These are phyloP conservation scores for Bimuria novae-zelandiae DNA, from an alignment of 2,329 filamentous ascomycete species.

Conservation along the genomic window DNA sequence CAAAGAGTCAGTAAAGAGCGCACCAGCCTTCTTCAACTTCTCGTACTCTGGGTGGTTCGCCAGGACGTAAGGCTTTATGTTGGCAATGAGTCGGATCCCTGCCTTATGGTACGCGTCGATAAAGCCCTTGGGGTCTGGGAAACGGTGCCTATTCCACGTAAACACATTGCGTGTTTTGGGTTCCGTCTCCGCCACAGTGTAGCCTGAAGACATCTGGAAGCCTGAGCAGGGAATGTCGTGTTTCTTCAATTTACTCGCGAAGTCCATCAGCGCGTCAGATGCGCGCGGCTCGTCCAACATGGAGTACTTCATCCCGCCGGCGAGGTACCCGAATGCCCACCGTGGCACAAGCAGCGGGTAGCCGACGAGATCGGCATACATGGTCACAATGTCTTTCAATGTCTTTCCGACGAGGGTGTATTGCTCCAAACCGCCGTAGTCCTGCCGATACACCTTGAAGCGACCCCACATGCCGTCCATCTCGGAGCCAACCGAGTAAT, in stretches of 20 bases:
- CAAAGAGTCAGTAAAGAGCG: conserved; percentile 65
- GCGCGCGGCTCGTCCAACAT: conserved; percentile 62
- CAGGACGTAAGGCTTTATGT: conserved; percentile 75
- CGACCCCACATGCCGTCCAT: conserved; percentile 77
- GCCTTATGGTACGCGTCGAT: conserved; percentile 64
- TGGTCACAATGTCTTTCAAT: conserved; percentile 66
- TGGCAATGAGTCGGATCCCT: conserved; percentile 70
- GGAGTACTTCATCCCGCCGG: conserved; percentile 67
- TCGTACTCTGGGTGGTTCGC: conserved; percentile 69
- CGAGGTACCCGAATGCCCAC: conserved; percentile 75
- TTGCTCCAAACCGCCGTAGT: conserved; percentile 72
- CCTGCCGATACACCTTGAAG: conserved; percentile 75
- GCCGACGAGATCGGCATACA: conserved; percentile 70
- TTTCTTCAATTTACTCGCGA: conserved; percentile 64
- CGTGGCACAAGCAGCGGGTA: conserved; percentile 70
- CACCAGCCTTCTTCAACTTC: conserved; percentile 61
- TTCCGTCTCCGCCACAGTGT: conserved; percentile 68
- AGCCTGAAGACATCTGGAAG: conserved; percentile 74
- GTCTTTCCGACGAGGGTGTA: conserved; percentile 71
- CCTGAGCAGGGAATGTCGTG: conserved; percentile 72
- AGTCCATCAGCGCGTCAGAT: conserved; percentile 62
- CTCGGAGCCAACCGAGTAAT: conserved; percentile 70
- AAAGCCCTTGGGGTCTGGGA: conserved; percentile 69
- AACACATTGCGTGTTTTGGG: conserved; percentile 74
- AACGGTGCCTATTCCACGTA: conserved; percentile 72